Base-by-base conservation (phyloP, 257 asterid species). In the Capsicum rhomboideum region DNA sequence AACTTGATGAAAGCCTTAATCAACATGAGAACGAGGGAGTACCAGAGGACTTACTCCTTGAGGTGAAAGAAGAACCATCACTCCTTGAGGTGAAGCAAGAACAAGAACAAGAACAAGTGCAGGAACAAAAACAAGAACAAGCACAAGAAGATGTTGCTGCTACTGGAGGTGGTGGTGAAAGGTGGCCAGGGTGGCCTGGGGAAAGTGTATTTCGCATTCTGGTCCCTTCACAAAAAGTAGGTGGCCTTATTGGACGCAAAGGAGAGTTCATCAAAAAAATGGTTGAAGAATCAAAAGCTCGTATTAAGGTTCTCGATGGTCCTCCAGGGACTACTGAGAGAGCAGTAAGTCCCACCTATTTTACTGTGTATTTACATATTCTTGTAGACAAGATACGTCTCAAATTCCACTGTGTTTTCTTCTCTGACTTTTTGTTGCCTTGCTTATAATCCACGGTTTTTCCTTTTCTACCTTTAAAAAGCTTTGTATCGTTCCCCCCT, bases 111-210 rank as follows among this genome's bases (percentile, higher is more conserved):
- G 83, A 81, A 28, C 84, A 26, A 26, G 88, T 75, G 31, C 82
- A 21, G 31, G 89, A 86, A 40, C 61, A 26, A 10, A 23, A 64
- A 17, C 79, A 82, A n/a, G 90, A 89, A 88, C 90, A 88, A 87
- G 91, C 86, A 86, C 87, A 56, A 80, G 87, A 86, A 83, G 85
- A 85, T 88, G 91, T 88, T 83, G 85, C 92, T 28, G 90, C 83
- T 58, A 74, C 84, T 84, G 92, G 86, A 83, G 92, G 88, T 61
- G 91, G 87, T 74, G 92, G 88, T 42, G 96, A 93, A 67, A 96
- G 90, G 90, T 96, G 99, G 99, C 98, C 98, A 20, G 99, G 99
- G 49, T 96, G 99, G 99, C 99, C 99, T 78, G 99, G 99, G 80
- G 99, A 96, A 91, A 92, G 94, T 72, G 88, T 96, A 78, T 96